Evolutionary conservation across 768 basidiomycete species (phyloP).

Genomic region (Suillus fuscotomentosus): DNA sequence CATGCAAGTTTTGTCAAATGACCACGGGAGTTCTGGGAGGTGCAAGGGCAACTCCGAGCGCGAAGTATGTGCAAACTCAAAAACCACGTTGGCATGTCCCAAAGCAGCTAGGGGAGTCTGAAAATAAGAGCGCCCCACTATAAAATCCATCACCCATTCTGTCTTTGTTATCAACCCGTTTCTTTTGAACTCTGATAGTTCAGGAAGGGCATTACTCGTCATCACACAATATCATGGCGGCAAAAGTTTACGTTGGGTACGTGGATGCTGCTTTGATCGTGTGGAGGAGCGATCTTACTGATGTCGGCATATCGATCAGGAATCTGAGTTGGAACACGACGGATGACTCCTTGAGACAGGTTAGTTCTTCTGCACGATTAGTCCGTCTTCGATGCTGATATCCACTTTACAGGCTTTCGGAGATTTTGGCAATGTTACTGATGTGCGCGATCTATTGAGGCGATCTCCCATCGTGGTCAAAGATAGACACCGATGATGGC

Average conservation of each 20-base stretch:
- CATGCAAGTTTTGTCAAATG: background rate
- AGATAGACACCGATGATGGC: conserved; percentile 25
- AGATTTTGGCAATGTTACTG: conserved; percentile 42
- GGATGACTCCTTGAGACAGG: conserved; percentile 23
- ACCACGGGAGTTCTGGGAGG: background rate
- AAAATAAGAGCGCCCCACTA: conserved; percentile 22
- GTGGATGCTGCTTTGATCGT: background rate
- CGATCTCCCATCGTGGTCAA: conserved; percentile 25
- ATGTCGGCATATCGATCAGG: conserved; percentile 15
- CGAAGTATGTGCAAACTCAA: conserved; percentile 3
- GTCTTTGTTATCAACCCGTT: conserved; percentile 1
- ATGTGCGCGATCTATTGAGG: conserved; percentile 45
- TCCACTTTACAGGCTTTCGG: conserved; percentile 38
- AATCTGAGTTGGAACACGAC: conserved; percentile 35
- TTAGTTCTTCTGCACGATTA: conserved; percentile 15
- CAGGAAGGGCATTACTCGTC: conserved; percentile 14
- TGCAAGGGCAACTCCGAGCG: background rate
- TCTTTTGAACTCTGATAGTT: conserved; percentile 8
- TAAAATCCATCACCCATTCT: conserved; percentile 26
- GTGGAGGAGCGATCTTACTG: background rate
- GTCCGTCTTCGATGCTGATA: conserved; percentile 4
- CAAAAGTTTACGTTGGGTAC: conserved; percentile 33
- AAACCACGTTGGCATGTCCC: conserved; percentile 18
- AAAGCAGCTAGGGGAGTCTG: conserved; percentile 34
- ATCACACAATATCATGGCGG: conserved; percentile 23